Evolutionary conservation across 345 rosid species (phyloP).

Genomic region (Erucastrum elatum): DNA sequence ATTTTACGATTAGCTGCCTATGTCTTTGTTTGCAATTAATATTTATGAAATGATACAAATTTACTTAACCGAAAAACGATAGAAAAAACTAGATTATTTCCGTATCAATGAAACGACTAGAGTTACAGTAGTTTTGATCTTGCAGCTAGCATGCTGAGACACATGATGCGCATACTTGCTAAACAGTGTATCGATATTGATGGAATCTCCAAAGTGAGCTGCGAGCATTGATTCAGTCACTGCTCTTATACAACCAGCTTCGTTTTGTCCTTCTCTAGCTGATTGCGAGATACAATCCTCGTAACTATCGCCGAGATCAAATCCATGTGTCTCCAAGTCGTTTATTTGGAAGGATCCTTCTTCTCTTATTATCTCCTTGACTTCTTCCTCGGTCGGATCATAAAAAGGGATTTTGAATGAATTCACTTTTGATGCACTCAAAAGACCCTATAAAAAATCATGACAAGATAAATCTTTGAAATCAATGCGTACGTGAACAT

Average conservation of each 20-base stretch:
- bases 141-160: background rate
- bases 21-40: too few relatives aligned
- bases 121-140: background rate
- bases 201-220: constrained; percentile 47
- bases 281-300: constrained; percentile 5
- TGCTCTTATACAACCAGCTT: constrained; percentile 52
- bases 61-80: background rate
- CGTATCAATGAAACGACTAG: background rate
- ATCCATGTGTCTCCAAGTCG: constrained; percentile 23
- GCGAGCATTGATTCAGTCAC: constrained; percentile 57
- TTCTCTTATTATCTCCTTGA: constrained; percentile 20
- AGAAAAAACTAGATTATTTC: background rate
- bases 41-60: too few relatives aligned
- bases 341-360: constrained; percentile 41
- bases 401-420: constrained; percentile 43
- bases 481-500: background rate
- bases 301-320: constrained; percentile 9
- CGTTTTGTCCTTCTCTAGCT: constrained; percentile 16
- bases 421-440: constrained; percentile 14
- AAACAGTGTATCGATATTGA: background rate
- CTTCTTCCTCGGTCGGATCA: constrained; percentile 32
- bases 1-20: too few relatives aligned
- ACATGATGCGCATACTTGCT: background rate
- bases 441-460: background rate
- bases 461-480: background rate